These are phyloP conservation scores for Pisolithus albus DNA, from an alignment of 768 basidiomycete species.

Conservation along the genomic window DNA sequence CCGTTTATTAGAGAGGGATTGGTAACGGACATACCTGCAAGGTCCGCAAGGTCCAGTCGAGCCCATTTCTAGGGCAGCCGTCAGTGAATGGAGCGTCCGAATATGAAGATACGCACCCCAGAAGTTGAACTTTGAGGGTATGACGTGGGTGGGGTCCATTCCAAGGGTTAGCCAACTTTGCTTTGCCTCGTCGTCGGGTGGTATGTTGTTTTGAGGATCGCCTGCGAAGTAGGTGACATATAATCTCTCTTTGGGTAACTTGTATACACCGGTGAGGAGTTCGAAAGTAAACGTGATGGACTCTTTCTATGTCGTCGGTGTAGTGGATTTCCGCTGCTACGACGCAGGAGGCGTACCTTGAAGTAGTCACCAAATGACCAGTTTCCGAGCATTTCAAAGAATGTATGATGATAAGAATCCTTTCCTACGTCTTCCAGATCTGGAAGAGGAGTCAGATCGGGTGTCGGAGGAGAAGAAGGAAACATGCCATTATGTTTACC, in stretches of 20 bases:
- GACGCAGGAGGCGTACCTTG: slow-evolving; percentile 53
- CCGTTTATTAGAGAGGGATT: background rate
- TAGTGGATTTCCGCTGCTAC: slow-evolving; percentile 4
- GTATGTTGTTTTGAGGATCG: slow-evolving; percentile 75
- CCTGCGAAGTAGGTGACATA: slow-evolving; percentile 99
- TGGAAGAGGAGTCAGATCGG: slow-evolving; percentile 25
- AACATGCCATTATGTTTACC: slow-evolving; percentile 92
- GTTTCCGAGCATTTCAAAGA: slow-evolving; percentile 99
- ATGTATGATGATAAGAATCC: slow-evolving; percentile 96
- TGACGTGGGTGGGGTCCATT: slow-evolving; percentile 80
- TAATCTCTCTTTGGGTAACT: slow-evolving; percentile 80
- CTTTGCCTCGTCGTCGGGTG: slow-evolving; percentile 84
- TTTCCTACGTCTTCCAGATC: slow-evolving; percentile 99
- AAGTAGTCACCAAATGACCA: slow-evolving; percentile 99
- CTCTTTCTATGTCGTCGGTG: slow-evolving; percentile 58
- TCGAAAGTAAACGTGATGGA: slow-evolving; percentile 94
- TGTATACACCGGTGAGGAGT: slow-evolving; percentile 82
- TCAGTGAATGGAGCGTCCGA: slow-evolving; percentile 1
- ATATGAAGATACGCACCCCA: slow-evolving; percentile 63
- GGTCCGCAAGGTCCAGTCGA: slow-evolving; percentile 97
- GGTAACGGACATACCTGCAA: slow-evolving; percentile 53
- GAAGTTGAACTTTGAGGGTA: slow-evolving; percentile 97
- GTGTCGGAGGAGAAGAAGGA: background rate
- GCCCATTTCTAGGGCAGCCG: slow-evolving; percentile 78
- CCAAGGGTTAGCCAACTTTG: slow-evolving; percentile 86